Evolutionary conservation across 2,329 filamentous ascomycete genomes (phyloP).

Genomic region (Dryadomyces quercus-mongolicae): DNA sequence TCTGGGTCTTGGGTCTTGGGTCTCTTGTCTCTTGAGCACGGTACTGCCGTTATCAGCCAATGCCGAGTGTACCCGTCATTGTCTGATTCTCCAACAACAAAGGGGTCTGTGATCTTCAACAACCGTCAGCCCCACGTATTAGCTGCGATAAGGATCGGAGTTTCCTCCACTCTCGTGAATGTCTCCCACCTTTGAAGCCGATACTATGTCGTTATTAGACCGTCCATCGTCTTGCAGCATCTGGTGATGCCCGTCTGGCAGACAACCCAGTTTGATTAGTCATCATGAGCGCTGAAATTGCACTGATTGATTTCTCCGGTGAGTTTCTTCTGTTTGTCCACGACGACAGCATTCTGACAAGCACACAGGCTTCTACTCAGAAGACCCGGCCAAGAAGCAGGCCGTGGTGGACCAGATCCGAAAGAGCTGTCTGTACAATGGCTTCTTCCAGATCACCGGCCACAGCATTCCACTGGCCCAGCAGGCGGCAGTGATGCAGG

Average conservation of each 20-base stretch:
- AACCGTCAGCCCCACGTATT: no score
- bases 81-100: no score
- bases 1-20: no score
- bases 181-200: no score
- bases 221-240: no score
- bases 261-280: not conserved
- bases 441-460: constrained; percentile 40
- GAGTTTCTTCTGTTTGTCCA: not conserved
- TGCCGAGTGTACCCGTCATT: no score
- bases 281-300: constrained; percentile 4
- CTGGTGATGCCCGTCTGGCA: no score
- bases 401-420: constrained; percentile 14
- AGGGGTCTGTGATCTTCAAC: no score
- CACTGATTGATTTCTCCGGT: constrained; percentile 11
- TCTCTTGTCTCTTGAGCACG: no score
- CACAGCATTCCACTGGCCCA: constrained; percentile 29
- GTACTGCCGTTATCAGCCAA: no score
- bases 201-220: not conserved
- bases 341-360: not conserved
- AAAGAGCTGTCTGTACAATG: constrained; percentile 30
- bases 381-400: constrained; percentile 3
- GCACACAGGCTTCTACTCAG: constrained; percentile 5
- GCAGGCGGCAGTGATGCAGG: constrained; percentile 27
- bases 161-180: no score
- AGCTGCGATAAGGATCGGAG: no score